Conservation (phyloP, 768 basidiomycete genomes). For the Boletus barrowsii region DNA sequence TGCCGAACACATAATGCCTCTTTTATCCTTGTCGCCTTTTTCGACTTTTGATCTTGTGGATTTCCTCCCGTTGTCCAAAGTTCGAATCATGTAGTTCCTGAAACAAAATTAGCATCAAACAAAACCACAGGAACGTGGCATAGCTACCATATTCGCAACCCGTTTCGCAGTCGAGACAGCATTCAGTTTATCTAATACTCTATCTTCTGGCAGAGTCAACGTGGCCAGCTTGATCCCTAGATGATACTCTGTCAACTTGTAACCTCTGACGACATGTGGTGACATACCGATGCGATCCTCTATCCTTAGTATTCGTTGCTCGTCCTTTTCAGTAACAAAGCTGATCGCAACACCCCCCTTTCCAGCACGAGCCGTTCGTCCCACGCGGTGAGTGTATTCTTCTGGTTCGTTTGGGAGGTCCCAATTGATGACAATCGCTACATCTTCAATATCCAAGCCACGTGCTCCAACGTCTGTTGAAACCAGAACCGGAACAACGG, state of each 20-base stretch:
- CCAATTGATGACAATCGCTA: slow-evolving; percentile 97
- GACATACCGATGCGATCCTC: slow-evolving; percentile 83
- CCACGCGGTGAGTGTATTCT: slow-evolving; percentile 96
- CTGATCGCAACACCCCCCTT: slow-evolving; percentile 87
- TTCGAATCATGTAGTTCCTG: slow-evolving; percentile 84
- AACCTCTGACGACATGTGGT: background rate
- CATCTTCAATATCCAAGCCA: slow-evolving; percentile 94
- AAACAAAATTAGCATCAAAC: background rate
- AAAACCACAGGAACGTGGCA: background rate
- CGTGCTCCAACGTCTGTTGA: slow-evolving; percentile 95
- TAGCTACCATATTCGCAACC: slow-evolving; percentile 84
- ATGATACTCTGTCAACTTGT: background rate
- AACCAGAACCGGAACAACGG: slow-evolving; percentile 85
- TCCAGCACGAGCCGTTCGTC: slow-evolving; percentile 88
- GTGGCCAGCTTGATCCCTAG: slow-evolving; percentile 74
- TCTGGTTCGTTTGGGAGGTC: slow-evolving; percentile 88
- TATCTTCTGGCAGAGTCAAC: slow-evolving; percentile 72
- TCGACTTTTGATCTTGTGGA: slow-evolving; percentile 61
- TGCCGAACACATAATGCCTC: slow-evolving; percentile 6
- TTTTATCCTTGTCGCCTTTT: slow-evolving; percentile 18
- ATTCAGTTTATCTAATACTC: slow-evolving; percentile 83
- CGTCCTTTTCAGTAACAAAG: slow-evolving; percentile 92
- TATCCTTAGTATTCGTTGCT: slow-evolving; percentile 75
- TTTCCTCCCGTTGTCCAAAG: slow-evolving; percentile 87
- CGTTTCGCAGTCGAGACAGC: slow-evolving; percentile 90